Conservation (phyloP, 306 rosid genomes). For the Morella rubra region DNA sequence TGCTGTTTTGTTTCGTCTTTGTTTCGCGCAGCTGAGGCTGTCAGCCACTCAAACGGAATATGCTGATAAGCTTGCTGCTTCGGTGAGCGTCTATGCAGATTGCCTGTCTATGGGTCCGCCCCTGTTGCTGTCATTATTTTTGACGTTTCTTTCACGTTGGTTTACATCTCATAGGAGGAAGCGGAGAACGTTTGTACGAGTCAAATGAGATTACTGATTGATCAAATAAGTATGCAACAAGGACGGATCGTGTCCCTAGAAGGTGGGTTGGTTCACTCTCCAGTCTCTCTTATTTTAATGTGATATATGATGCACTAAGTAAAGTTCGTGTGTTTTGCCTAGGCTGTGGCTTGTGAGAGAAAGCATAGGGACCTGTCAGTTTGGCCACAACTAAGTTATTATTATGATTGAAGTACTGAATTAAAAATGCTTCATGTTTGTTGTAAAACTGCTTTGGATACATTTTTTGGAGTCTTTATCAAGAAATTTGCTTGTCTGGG, state of each 20-base stretch:
- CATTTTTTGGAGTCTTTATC: neutral
- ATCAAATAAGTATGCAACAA: conserved; percentile 87
- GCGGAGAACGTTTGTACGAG: conserved; percentile 79
- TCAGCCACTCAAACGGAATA: conserved; percentile 80
- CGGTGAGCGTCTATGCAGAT: conserved; percentile 46
- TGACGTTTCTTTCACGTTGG: neutral
- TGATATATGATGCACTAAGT: neutral
- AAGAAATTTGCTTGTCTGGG: neutral
- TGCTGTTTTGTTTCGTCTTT: conserved; percentile 1
- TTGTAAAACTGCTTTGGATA: neutral
- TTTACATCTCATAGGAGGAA: conserved; percentile 56
- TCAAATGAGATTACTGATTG: conserved; percentile 70
- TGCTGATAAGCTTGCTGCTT: conserved; percentile 88
- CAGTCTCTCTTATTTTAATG: neutral
- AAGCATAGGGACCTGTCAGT: no score
- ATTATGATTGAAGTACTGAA: no score
- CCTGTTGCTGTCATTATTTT: neutral
- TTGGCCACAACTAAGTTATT: no score
- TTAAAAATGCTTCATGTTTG: no score
- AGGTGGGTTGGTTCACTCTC: conserved; percentile 42
- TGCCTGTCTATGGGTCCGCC: neutral
- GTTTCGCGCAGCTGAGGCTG: conserved; percentile 62
- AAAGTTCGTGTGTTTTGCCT: neutral
- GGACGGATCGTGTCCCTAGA: conserved; percentile 69
- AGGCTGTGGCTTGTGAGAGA: no score